Evolutionary conservation across 2,329 filamentous ascomycete genomes (phyloP), one percentile per base, ranked within the genome.

Genomic region (Davidsoniella eucalypti): DNA sequence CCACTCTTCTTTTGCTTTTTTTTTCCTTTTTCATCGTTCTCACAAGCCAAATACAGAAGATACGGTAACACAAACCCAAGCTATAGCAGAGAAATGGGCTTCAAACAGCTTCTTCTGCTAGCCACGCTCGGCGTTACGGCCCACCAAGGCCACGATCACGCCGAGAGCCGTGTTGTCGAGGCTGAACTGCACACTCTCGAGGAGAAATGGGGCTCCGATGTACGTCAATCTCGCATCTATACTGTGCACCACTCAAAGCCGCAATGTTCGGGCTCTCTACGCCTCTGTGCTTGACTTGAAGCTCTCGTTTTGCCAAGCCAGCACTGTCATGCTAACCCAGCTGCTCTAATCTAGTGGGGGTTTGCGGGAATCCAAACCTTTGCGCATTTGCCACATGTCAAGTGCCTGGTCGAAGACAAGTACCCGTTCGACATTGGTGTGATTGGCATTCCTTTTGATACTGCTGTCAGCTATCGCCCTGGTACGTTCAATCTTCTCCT

Each of bases 361-460:
- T 92, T 86, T 62, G 73, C 75, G 25, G 85, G 85, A 53, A 84
- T 92, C 55, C 78, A 79, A 49, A 79, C 79, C 36, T 87, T 86
- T 63, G 83, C 81, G 38, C 83, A 86, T 58, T 69, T 86, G 26
- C 70, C 76, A 57, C 70, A 85, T 56, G 70, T 75, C 55, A 83
- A 80, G 60, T 87, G 82, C 57, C 69, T 87, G 36, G 76, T 77
- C n/a, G 73, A 73, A 44, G 80, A 80, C 1, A 66, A 71, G 23
- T 73, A 76, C 59, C 65, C 65, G 12, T 86, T 76, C 58, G 82
- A 87, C 60, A 83, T 87, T 57, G 82, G 73, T 52, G 75, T 87
- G 51, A 70, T 87, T 52, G 82, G 82, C 4, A 79, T 75, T 1
- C 82, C 82, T 0, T 87, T 87, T 58, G 82, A 87, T 61, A 86